phyloP scores from a whole-genome alignment of 371 early-diverging fungal genomes.

The Apophysomyces elegans region DNA sequence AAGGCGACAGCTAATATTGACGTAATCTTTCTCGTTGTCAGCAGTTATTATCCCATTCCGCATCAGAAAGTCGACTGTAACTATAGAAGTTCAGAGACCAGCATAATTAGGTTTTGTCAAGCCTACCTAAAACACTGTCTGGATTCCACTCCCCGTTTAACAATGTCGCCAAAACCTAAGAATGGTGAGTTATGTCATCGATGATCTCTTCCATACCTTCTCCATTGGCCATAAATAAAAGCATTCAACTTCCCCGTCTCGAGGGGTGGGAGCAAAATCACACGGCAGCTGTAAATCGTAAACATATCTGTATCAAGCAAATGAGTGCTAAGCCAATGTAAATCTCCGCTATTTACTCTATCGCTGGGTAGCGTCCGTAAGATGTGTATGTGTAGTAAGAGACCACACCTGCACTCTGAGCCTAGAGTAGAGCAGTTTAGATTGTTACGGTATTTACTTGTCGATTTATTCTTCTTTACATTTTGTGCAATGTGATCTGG shows the following conservation, averaged over 20 bases:
- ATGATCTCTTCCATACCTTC: conserved; percentile 44
- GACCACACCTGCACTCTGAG: conserved; percentile 67
- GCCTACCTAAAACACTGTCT: conserved; percentile 73
- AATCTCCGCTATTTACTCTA: conserved; percentile 50
- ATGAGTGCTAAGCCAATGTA: not conserved
- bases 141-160: conserved; percentile 81
- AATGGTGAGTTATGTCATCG: not conserved
- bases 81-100: conserved; percentile 25
- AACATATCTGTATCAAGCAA: conserved; percentile 55
- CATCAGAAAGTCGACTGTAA: conserved; percentile 85
- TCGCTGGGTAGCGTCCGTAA: conserved; percentile 71
- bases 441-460: not conserved
- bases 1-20: conserved; percentile 67
- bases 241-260: conserved; percentile 90
- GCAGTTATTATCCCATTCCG: conserved; percentile 76
- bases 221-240: conserved; percentile 80
- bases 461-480: conserved; percentile 20
- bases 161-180: conserved; percentile 56
- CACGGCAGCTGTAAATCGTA: conserved; percentile 81
- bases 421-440: conserved; percentile 22
- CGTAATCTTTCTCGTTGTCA: conserved; percentile 82
- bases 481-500: conserved; percentile 55
- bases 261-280: conserved; percentile 70
- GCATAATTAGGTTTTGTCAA: not conserved
- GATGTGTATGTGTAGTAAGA: conserved; percentile 67